Evolutionary conservation across 208 protist genomes (phyloP), one percentile per base, ranked within the genome.

Genomic region (Blechomonas ayalai): DNA sequence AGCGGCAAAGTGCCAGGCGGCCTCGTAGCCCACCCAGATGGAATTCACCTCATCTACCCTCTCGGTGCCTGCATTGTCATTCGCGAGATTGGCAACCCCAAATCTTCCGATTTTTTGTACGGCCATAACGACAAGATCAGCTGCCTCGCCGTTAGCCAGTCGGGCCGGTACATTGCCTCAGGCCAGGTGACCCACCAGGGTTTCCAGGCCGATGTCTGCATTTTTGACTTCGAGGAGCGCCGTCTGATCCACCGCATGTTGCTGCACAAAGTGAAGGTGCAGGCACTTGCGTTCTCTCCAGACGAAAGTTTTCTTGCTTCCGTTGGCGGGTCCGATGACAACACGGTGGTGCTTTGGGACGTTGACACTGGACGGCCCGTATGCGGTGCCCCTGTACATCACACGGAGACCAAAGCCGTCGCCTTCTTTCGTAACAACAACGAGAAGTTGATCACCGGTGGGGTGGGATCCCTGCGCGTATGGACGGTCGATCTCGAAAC

Each of bases 81-180:
- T 61, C 78, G 82, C 4, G 73, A 95, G 18, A 61, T 88, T 31
- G 64, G 68, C 43, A 85, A 92, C 47, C 48, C 72, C 2, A 37
- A 58, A n/a, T 56, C 67, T 42, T 84, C 89, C 16, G 71, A 95
- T 32, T 96, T 97, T 42, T 57, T 97, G 15, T 85, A 90, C 46
- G 96, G 96, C 6, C 94, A 98, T 79, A 95, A 89, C 35, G 87
- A 96, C 63, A 79, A 80, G 36, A 90, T 98, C 50, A 94, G 83
- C 59, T 97, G 92, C 59, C 52, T 98, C 23, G 66, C 90, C 1
- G 75, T 97, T 18, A 97, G 90, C 58, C 48, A 44, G 1, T 76
- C 67, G 16, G 96, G 96, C 18, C 75, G 84, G 38, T 97, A 92
- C 55, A 63, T 98, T 10, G 96, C 94, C 15, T 95, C 92, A 0